Evolutionary conservation across 2,329 filamentous ascomycete genomes (phyloP).

Genomic region (Westerdykella sp.): DNA sequence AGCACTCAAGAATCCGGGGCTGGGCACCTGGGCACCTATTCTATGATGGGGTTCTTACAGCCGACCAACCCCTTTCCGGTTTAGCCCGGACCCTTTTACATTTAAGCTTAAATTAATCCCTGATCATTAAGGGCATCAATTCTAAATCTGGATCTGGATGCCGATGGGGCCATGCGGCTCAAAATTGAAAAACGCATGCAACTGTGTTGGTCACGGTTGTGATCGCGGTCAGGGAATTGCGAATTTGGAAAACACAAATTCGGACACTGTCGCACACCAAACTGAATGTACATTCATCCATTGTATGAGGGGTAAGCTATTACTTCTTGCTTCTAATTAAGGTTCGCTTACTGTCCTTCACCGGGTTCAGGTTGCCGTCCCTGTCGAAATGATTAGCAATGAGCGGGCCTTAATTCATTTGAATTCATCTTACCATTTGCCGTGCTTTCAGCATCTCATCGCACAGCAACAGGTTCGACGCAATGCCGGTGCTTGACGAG

Average conservation of each 20-base stretch:
- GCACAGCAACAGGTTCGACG: conserved; percentile 88
- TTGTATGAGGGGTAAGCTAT: not conserved
- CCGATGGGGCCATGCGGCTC: no score
- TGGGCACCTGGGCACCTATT: no score
- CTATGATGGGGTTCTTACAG: no score
- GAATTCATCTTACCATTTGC: conserved; percentile 62
- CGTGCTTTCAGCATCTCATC: conserved; percentile 96
- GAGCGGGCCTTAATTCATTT: not conserved
- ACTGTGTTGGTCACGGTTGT: not conserved
- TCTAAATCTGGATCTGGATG: no score
- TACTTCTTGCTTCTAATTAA: not conserved
- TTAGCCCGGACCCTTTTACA: no score
- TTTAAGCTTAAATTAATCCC: no score
- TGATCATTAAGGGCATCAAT: no score
- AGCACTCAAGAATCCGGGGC: no score
- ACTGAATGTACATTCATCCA: no score
- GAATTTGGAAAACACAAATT: not conserved
- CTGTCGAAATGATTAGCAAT: conserved; percentile 8
- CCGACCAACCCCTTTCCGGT: no score
- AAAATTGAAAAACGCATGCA: no score
- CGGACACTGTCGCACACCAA: no score
- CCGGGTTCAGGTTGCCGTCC: conserved; percentile 27
- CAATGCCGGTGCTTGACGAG: conserved; percentile 89
- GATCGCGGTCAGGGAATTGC: not conserved
- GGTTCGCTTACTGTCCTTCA: not conserved